Base-by-base conservation (phyloP, 2,329 filamentous ascomycete genomes). In the Fusarium sp. region DNA sequence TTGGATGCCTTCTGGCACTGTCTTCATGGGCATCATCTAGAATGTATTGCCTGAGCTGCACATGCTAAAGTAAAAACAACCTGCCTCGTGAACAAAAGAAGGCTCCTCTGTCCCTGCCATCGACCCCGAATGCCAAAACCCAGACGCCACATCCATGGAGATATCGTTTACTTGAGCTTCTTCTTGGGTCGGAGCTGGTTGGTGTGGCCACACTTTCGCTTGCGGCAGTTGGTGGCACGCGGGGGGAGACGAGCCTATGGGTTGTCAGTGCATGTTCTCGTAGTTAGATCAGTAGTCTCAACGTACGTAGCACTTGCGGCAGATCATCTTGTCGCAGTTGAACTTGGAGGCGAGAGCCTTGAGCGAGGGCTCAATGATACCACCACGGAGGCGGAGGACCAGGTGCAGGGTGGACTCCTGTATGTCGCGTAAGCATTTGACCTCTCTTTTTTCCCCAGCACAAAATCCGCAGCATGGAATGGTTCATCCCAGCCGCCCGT, bases 161-260 rank as follows among this genome's bases (percentile, higher is more conserved):
- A 68, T 77, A 79, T 80, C 77, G 79, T 81, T 78, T 84, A 85
- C 87, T 97, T 97, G 83, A 97, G 90, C 95, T 99, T 99, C 94
- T 99, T 99, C 95, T 99, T 99, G 85, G 96, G 96, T 86, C 96
- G 93, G 83, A 99, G 93, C 91, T 99, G 96, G 93, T 98, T 98
- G 87, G 91, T 96, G 91, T 98, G 96, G 74, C 95, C 96, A 86
- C 95, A 98, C 91, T 98, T 98, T 88, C 94, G 94, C 93, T 98
- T 98, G 81, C 94, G 90, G 93, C 96, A 99, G 92, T 99, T 99
- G 89, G 95, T 97, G 80, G 96, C 96, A 90, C 96, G 93, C 77
- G 95, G 95, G 76, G 95, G 95, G 74, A 98, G 93, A 84, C 95
- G 94, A 71, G 88, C 88, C 86, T 89, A 64, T 50, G 9, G n/a